Base-by-base conservation (phyloP, 2,329 filamentous ascomycete genomes). In the Didymosphaeria variabile region DNA sequence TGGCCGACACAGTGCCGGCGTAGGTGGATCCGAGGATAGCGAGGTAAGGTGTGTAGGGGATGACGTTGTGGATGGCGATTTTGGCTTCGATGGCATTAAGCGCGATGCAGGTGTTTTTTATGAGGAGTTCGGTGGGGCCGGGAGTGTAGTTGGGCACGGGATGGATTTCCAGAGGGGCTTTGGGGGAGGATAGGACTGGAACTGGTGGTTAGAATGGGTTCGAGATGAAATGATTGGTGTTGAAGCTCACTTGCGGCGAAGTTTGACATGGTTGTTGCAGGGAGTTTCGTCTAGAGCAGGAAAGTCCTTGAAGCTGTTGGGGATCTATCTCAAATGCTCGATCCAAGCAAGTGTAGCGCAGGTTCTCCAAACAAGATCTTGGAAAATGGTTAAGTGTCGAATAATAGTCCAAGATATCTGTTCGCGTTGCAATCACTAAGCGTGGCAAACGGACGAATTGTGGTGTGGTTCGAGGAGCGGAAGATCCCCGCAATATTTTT, bases 61-160 rank as follows among this genome's bases (percentile, higher is more conserved):
- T 49, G 42, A 42, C 54, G 10, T 46, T 57, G n/a, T 51, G 47
- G 21, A 49, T 56, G 46, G 38, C 36, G 44, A 66, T 59, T 52
- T 71, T 72, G 13, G 60, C 61, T 55, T 77, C 70, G 21, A 76
- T 49, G 6, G 72, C 69, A 31, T 66, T 71, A 15, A 72, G 58
- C 2, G 51, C 67, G 13, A 76, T 70, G 31, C 65, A 63, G 21
- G 60, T 58, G 40, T 68, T 68, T 54, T 73, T 71, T 45, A 76
- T 59, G 17, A 76, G 59, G 3, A 67, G 45, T 34, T 67, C 63
- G n/a, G 42, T 52, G 15, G 54, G 45, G 21, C 50, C 54, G 1
- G 65, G 65, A 2, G 31, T 49, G 36, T 59, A 61, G 44, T 8
- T 55, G 23, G 52, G 52, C 10, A 55, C 52, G 3, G 52, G 38